These are phyloP conservation scores for Dactylellina leptospora DNA, from an alignment of 2,329 filamentous ascomycete genomes.

Conservation along the genomic window DNA sequence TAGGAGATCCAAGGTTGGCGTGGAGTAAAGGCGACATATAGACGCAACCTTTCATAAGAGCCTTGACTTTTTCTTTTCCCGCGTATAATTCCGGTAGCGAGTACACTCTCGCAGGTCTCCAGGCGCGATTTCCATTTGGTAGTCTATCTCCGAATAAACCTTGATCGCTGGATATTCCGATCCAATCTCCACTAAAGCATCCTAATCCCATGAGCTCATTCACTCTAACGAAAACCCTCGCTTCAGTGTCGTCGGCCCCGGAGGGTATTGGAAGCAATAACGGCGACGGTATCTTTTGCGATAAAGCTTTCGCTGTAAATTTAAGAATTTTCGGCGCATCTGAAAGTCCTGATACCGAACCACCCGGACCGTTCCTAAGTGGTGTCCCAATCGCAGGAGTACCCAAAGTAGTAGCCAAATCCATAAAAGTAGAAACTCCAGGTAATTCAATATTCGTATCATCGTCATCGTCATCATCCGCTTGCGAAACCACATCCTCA, in stretches of 20 bases:
- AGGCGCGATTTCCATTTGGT: conserved; percentile 60
- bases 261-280: conserved; percentile 83
- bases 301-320: conserved; percentile 55
- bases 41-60: conserved; percentile 61
- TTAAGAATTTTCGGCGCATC: conserved; percentile 59
- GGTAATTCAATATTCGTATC: conserved; percentile 34
- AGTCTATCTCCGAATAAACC: conserved; percentile 60
- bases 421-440: conserved; percentile 50
- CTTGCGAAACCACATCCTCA: conserved; percentile 63
- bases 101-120: conserved; percentile 87
- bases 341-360: conserved; percentile 69
- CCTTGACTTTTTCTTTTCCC: conserved; percentile 61
- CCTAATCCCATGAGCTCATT: conserved; percentile 85
- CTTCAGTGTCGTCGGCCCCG: conserved; percentile 80
- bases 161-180: conserved; percentile 61
- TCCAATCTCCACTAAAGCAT: conserved; percentile 98
- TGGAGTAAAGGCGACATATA: conserved; percentile 88
- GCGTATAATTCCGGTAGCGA: conserved; percentile 80
- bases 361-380: conserved; percentile 35
- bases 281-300: conserved; percentile 73
- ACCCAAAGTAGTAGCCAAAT: conserved; percentile 39
- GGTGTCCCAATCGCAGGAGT: conserved; percentile 45
- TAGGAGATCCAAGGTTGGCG: conserved; percentile 74
- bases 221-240: conserved; percentile 89
- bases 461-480: conserved; percentile 58